Conservation (phyloP, 306 rosid species). For the Gynostemma pentaphyllum region DNA sequence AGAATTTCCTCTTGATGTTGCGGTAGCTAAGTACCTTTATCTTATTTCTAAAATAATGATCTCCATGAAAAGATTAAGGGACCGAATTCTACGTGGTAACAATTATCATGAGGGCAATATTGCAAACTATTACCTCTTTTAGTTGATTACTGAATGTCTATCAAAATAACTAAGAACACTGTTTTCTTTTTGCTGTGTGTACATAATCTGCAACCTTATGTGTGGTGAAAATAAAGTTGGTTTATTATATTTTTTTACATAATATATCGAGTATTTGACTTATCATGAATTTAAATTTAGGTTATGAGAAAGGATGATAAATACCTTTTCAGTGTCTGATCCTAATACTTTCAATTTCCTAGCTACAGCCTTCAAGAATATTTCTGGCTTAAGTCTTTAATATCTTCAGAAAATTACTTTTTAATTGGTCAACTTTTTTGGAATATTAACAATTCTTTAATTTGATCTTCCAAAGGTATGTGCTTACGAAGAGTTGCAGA, state of each 20-base stretch:
- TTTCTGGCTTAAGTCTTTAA: not conserved
- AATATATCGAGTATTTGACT: not conserved
- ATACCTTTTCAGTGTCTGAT: not conserved
- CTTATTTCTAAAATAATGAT: not conserved
- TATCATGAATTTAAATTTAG: not conserved
- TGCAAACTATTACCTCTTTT: not conserved
- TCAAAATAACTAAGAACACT: not conserved
- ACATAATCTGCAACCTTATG: not conserved
- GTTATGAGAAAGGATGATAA: not conserved
- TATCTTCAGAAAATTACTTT: not conserved
- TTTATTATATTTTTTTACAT: no score
- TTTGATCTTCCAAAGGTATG: constrained; percentile 54
- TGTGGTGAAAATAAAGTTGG: not conserved
- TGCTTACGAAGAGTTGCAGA: constrained; percentile 72
- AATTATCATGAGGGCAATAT: no score
- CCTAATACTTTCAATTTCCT: not conserved
- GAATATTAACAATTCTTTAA: constrained; percentile 20
- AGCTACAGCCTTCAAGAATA: constrained; percentile 5
- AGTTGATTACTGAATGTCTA: not conserved
- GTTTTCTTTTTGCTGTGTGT: no score
- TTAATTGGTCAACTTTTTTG: constrained; percentile 2
- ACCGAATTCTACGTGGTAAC: no score
- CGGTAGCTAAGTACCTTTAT: no score
- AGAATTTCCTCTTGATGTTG: not conserved
- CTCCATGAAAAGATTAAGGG: not conserved